These are phyloP conservation scores for Verruconis gallopava DNA, from an alignment of 2,329 filamentous ascomycete species.

Conservation along the genomic window DNA sequence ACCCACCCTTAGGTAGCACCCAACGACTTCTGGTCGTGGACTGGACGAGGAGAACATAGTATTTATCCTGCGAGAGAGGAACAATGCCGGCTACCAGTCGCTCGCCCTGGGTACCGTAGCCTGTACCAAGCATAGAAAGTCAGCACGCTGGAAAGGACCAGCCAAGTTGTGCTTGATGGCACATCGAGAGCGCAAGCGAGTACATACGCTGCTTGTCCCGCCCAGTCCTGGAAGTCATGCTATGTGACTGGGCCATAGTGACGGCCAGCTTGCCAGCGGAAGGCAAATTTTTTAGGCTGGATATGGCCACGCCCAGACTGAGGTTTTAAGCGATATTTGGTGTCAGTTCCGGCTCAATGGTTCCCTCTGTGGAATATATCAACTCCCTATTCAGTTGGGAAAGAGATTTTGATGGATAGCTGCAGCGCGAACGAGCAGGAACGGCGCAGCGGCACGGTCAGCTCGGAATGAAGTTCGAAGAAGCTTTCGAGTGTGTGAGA, in stretches of 20 bases:
- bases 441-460: too few species aligned
- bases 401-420: too few species aligned
- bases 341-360: too few species aligned
- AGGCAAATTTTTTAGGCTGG: too few species aligned
- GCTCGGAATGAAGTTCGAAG: too few species aligned
- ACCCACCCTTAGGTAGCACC: conserved; percentile 96
- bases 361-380: too few species aligned
- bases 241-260: conserved; percentile 33
- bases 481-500: too few species aligned
- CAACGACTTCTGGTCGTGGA: conserved; percentile 82
- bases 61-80: conserved; percentile 73
- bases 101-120: conserved; percentile 85
- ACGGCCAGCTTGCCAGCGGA: neutral
- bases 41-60: conserved; percentile 84
- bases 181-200: neutral
- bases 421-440: too few species aligned
- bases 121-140: conserved; percentile 36
- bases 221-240: conserved; percentile 57
- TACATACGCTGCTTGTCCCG: conserved; percentile 61
- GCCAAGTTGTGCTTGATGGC: neutral
- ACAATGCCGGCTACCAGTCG: conserved; percentile 91
- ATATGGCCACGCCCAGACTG: too few species aligned
- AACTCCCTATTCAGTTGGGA: too few species aligned
- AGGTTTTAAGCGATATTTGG: too few species aligned
- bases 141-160: neutral